Evolutionary conservation across 306 rosid genomes (phyloP), one percentile per base, ranked within the genome.

Genomic region (Erythrophleum fordii): DNA sequence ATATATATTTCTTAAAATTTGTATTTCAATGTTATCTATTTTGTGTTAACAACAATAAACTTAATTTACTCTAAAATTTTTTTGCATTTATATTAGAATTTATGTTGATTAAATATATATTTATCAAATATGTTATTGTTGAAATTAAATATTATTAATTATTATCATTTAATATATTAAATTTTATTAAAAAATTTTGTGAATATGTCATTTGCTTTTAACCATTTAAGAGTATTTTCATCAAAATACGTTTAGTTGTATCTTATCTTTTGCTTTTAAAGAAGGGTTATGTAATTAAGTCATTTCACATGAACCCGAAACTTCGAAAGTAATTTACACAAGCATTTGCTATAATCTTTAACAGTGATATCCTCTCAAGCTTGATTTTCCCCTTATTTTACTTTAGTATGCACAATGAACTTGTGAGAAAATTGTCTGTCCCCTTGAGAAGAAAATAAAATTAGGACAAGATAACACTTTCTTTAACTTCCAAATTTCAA

Each of bases 401-500:
- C 61, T 41, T 44, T 22, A 53, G n/a, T 41, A 29, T 67, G 34
- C 51, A 51, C 73, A 59, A 34, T 58, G 12, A 70, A 11, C 26
- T 58, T n/a, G n/a, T n/a, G 7, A 69, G 61, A 64, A 42, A 75
- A 45, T 45, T 31, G 14, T 81, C 53, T 22, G 23, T 37, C 55
- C 51, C 28, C 8, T 53, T 55, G 60, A 78, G 65, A 73, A 52
- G 44, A 74, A 83, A 73, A 25, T 22, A 72, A 66, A 58, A 68
- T 12, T 42, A 52, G 42, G 17, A 44, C 52, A 66, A 39, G 69
- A 69, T 69, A 59, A 58, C 22, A 45, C 6, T n/a, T 71, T 22
- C 29, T 77, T 75, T 18, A 71, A 76, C 83, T 77, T 83, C 64
- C 62, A 25, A 66, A 39, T 66, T 58, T 18, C 51, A 74, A 59